These are phyloP conservation scores for Wolfiporia cocos DNA, from an alignment of 1,284 basidiomycete species.

Conservation along the genomic window DNA sequence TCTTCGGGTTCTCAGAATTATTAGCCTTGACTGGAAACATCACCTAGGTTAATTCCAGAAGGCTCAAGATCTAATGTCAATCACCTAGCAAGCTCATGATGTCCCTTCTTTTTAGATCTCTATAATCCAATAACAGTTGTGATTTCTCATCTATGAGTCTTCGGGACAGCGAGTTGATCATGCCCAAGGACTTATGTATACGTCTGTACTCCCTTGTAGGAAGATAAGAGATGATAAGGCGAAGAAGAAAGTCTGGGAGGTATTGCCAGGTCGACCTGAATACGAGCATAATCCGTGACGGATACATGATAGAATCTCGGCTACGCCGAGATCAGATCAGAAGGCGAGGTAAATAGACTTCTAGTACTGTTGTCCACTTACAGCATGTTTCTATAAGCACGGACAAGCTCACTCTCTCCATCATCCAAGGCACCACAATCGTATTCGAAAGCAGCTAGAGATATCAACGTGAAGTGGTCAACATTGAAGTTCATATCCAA, in stretches of 20 bases:
- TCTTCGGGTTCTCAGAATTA: conserved; percentile 36
- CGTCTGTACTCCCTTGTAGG: conserved; percentile 30
- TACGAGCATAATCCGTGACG: conserved; percentile 14
- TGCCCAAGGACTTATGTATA: conserved; percentile 26
- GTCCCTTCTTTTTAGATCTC: conserved; percentile 24
- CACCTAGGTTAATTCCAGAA: no score
- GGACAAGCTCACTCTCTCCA: conserved; percentile 20
- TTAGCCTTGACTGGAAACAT: conserved; percentile 49
- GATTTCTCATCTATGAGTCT: conserved; percentile 34
- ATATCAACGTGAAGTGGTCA: conserved; percentile 17
- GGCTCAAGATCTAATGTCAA: no score
- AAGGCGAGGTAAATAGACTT: neutral
- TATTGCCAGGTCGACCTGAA: conserved; percentile 19
- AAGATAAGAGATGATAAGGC: conserved; percentile 28
- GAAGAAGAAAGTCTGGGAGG: conserved; percentile 26
- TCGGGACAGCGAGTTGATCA: conserved; percentile 21
- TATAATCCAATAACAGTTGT: conserved; percentile 17
- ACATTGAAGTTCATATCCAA: conserved; percentile 25
- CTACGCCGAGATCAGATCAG: conserved; percentile 4
- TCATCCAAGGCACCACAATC: conserved; percentile 24
- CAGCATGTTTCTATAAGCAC: conserved; percentile 29
- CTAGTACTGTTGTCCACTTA: no score
- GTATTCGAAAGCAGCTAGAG: conserved; percentile 24
- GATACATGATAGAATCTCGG: conserved; percentile 17
- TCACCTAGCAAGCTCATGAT: conserved; percentile 36